Conservation (phyloP, 129 eudicot genomes). For the Artemisia tridentata region DNA sequence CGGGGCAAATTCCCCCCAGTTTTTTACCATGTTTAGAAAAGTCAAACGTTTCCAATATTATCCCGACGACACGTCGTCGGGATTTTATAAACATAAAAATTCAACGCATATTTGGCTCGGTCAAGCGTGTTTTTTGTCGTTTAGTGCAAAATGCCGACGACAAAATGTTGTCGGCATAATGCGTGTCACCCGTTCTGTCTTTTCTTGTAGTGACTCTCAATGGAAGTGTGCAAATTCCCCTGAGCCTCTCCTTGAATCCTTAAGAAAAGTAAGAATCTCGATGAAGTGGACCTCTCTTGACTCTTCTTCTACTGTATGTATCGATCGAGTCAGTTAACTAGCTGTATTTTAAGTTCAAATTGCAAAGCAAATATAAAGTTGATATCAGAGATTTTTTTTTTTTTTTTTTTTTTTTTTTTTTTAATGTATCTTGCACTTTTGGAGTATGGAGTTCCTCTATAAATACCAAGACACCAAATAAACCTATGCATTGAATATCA, state of each 20-base stretch:
- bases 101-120: too few relatives aligned
- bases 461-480: constrained; percentile 37
- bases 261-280: background rate
- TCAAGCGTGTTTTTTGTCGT: too few relatives aligned
- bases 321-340: background rate
- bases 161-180: too few relatives aligned
- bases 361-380: background rate
- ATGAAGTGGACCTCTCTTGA: constrained; percentile 9
- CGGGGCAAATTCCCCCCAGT: too few relatives aligned
- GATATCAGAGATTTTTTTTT: background rate
- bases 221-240: constrained; percentile 10
- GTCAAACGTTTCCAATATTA: too few relatives aligned
- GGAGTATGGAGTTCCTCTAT: constrained; percentile 35
- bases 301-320: constrained; percentile 2
- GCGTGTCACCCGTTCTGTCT: too few relatives aligned
- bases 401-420: background rate
- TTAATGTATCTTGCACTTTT: constrained; percentile 13
- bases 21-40: too few relatives aligned
- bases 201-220: too few relatives aligned
- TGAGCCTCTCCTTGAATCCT: constrained; percentile 12
- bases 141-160: too few relatives aligned
- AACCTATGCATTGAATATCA: constrained; percentile 31
- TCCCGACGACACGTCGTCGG: too few relatives aligned
- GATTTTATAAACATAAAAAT: too few relatives aligned
- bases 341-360: background rate